Conservation (phyloP, 768 basidiomycete genomes). For the Termitomyces sp. region DNA sequence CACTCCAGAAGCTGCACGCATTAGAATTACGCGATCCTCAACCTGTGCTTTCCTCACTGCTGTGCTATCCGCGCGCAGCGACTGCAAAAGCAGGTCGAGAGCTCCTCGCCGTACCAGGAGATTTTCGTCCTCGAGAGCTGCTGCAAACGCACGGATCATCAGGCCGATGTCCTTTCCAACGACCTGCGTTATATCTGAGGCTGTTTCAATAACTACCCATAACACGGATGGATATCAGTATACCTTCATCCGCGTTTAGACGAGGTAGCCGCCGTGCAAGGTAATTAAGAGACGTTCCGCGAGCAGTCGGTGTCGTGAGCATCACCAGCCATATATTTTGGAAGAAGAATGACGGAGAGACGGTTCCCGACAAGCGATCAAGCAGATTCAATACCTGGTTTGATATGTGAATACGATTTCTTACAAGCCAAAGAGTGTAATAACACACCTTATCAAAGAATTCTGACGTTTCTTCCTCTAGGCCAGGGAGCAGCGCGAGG, state of each 20-base stretch:
- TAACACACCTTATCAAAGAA: constrained; percentile 81
- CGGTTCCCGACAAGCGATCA: constrained; percentile 76
- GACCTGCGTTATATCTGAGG: constrained; percentile 57
- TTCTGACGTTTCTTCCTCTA: constrained; percentile 97
- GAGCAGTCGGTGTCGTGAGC: constrained; percentile 80
- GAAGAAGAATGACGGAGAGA: constrained; percentile 87
- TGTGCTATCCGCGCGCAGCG: constrained; percentile 66
- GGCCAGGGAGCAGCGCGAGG: constrained; percentile 85
- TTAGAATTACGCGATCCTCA: constrained; percentile 76
- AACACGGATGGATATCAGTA: background rate
- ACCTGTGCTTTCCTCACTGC: constrained; percentile 63
- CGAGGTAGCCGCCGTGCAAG: constrained; percentile 76
- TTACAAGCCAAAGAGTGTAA: background rate
- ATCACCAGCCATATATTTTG: constrained; percentile 95
- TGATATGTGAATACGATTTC: constrained; percentile 1
- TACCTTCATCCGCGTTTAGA: constrained; percentile 67
- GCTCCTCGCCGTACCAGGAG: constrained; percentile 83
- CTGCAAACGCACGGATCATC: constrained; percentile 90
- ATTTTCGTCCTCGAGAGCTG: constrained; percentile 91
- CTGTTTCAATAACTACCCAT: background rate
- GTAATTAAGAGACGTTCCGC: constrained; percentile 85
- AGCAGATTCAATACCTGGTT: constrained; percentile 71
- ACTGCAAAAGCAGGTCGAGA: constrained; percentile 79
- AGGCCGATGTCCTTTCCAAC: constrained; percentile 86
- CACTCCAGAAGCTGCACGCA: constrained; percentile 82